Evolutionary conservation across 208 protist species (phyloP).

Genomic region (Kentomonas sorsogonicus): DNA sequence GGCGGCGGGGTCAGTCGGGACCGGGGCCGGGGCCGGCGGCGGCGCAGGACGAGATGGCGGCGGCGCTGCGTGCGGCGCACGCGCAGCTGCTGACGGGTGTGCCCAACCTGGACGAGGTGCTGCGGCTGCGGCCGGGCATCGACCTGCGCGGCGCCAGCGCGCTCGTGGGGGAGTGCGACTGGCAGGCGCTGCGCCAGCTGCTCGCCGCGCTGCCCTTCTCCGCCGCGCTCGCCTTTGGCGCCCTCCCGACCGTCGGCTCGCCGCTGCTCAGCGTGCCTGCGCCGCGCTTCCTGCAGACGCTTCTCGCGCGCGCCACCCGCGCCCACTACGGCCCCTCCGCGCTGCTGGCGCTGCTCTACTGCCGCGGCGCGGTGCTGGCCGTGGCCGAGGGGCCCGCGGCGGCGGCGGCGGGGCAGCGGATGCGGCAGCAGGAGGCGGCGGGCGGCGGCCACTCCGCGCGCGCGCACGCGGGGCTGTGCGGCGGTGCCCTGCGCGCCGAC

Average conservation of each 20-base stretch:
- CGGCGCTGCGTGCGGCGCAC: too few relatives aligned
- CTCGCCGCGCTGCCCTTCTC: too few relatives aligned
- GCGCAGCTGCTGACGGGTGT: too few relatives aligned
- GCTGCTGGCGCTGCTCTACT: slow-evolving; percentile 30
- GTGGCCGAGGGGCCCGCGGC: slow-evolving; percentile 18
- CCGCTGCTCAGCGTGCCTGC: slow-evolving; percentile 17
- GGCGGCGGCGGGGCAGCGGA: background rate
- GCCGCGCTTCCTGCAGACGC: background rate
- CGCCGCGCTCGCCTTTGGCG: slow-evolving; percentile 36
- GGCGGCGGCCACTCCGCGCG: slow-evolving; percentile 5
- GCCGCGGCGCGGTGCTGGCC: slow-evolving; percentile 26
- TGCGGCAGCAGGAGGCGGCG: slow-evolving; percentile 7
- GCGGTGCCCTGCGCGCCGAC: slow-evolving; percentile 30
- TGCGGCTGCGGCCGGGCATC: too few relatives aligned
- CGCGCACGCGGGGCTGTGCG: slow-evolving; percentile 10
- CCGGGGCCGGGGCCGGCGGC: too few relatives aligned
- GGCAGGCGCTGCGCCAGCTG: slow-evolving; percentile 33
- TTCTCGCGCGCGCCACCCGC: slow-evolving; percentile 3
- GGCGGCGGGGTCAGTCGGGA: too few relatives aligned
- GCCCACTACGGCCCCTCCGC: slow-evolving; percentile 29
- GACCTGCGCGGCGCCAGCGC: too few relatives aligned
- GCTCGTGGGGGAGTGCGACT: too few relatives aligned
- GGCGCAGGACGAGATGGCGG: too few relatives aligned
- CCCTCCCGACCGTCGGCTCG: too few relatives aligned
- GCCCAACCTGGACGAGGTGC: too few relatives aligned